Evolutionary conservation across 1,284 basidiomycete species (phyloP).

Genomic region (Coniferiporia sulphurascens): DNA sequence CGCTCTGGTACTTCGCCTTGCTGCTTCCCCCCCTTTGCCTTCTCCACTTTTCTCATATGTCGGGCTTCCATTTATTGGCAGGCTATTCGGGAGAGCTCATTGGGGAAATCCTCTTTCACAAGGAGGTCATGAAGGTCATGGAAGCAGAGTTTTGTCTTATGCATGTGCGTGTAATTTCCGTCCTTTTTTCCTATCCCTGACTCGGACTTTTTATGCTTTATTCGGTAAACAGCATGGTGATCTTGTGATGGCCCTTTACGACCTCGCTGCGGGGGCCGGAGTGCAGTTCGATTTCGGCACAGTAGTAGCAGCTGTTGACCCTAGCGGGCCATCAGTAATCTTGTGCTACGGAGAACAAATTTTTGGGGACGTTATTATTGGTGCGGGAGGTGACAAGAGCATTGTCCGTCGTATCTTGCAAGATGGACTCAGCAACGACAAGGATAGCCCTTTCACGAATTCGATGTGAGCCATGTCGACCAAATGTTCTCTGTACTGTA

Average conservation of each 20-base stretch:
- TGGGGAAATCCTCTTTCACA: constrained; percentile 8
- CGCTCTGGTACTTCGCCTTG: not conserved
- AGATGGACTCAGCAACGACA: constrained; percentile 24
- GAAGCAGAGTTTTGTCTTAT: constrained; percentile 12
- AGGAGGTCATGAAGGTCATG: constrained; percentile 16
- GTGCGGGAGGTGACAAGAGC: constrained; percentile 52
- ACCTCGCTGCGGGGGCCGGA: constrained; percentile 40
- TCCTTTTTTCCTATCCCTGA: not conserved
- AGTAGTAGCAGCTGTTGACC: constrained; percentile 34
- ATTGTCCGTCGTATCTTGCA: constrained; percentile 26
- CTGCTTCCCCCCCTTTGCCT: not conserved
- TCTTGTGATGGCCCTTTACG: constrained; percentile 40
- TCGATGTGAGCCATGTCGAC: not conserved
- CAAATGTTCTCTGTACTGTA: not conserved
- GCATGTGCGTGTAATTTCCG: constrained; percentile 2
- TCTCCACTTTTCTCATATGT: not conserved
- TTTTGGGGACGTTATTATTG: constrained; percentile 52
- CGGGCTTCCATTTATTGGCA: not conserved
- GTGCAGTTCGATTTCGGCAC: constrained; percentile 38
- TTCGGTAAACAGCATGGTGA: constrained; percentile 37
- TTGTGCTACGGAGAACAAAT: constrained; percentile 44
- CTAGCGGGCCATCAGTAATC: constrained; percentile 29
- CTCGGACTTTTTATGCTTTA: not conserved
- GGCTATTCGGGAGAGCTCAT: constrained; percentile 7
- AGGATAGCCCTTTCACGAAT: not conserved